Evolutionary conservation across 1,139 yeast genomes (phyloP), one percentile per base, ranked within the genome.

Genomic region (Taphrina populina): DNA sequence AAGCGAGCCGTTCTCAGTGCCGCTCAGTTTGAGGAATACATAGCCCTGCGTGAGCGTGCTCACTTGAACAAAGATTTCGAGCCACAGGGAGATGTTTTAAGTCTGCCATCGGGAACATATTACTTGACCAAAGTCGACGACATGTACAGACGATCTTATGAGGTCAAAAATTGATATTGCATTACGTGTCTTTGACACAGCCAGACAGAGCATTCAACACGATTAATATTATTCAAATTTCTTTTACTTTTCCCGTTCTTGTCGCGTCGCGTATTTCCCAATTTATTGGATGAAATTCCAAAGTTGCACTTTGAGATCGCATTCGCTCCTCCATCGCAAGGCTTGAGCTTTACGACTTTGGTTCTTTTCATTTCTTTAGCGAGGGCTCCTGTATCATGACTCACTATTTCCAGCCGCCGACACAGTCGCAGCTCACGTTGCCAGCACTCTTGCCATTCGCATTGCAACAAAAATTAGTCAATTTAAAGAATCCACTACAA

Each of bases 71-170:
- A 88, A 72, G 73, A 76, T 63, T 84, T 79, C 76, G 74, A 76
- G 69, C 98, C 98, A 63, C 70, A 76, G 59, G 97, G 98, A 55
- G 75, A 83, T 39, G 75, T 81, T 64, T 95, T 86, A 23, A 75
- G 78, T 67, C 74, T 94, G 65, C 76, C 79, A 59, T 63, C 75
- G 40, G 96, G 96, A 58, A 78, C 90, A 58, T 94, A 87, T 76
- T 94, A 92, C 73, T 79, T 94, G 70, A 78, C 81, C 61, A 81
- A 81, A 64, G 77, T 94, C 65, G 94, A 90, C 71, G 97, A 88
- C 70, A 87, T 79, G 75, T 94, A 72, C 78, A 88, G 88, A 77
- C 54, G 54, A 4, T 39, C 39, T 11, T 49, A 49, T 19, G 54
- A 39, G 32, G 17, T 49, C 32, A 49, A 49, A 19, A 46, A n/a